Conservation (phyloP, 441 rosid genomes). For the Populus hybrid region DNA sequence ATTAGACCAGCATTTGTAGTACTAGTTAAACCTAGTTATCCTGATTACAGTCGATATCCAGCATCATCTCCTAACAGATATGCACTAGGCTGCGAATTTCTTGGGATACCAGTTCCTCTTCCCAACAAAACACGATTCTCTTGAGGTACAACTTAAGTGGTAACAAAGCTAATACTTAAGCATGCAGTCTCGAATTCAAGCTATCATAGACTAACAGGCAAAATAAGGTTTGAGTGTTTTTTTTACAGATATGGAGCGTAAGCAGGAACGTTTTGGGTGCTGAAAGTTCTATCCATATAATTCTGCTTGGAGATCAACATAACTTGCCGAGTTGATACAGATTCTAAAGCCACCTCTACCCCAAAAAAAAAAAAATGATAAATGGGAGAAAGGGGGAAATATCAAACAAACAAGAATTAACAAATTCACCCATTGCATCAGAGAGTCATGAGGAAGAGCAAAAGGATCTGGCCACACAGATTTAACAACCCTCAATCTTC, state of each 20-base stretch:
- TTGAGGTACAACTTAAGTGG: too few relatives aligned
- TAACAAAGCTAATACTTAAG: too few relatives aligned
- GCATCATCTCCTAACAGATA: too few relatives aligned
- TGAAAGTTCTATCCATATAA: conserved; percentile 13
- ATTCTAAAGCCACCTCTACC: conserved; percentile 43
- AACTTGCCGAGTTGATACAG: conserved; percentile 34
- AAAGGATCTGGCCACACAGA: conserved; percentile 20
- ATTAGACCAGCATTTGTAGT: too few relatives aligned
- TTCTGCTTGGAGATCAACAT: conserved; percentile 27
- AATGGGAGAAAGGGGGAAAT: conserved; percentile 17
- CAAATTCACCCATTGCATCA: conserved; percentile 39
- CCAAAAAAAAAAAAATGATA: conserved; percentile 21
- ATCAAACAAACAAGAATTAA: conserved; percentile 46
- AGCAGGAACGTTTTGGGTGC: conserved; percentile 18
- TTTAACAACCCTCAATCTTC: conserved; percentile 16
- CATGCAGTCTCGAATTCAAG: neutral
- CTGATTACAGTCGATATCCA: too few relatives aligned
- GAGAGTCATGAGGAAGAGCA: conserved; percentile 40
- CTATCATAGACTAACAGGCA: conserved; percentile 20
- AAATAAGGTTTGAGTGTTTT: conserved; percentile 11
- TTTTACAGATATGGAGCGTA: conserved; percentile 34
- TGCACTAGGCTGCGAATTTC: too few relatives aligned
- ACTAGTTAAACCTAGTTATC: too few relatives aligned
- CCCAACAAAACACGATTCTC: too few relatives aligned
- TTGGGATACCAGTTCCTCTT: too few relatives aligned